These are phyloP conservation scores for Xylaria sp. DNA, from an alignment of 2,329 filamentous ascomycete genomes.

Conservation along the genomic window DNA sequence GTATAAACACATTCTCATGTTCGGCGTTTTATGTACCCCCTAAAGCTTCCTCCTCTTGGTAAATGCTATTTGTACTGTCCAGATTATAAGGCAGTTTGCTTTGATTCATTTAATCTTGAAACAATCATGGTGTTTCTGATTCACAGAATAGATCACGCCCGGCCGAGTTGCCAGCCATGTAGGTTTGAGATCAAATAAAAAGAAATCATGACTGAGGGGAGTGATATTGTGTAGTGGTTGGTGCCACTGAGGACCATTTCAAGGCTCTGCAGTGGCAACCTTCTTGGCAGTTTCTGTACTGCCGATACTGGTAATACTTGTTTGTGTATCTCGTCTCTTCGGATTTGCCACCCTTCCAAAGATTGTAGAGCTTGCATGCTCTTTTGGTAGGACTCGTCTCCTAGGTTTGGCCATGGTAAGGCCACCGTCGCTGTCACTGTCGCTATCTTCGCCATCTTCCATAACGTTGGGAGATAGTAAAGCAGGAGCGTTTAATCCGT, in stretches of 20 bases:
- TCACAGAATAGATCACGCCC: background rate
- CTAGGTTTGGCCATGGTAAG: constrained; percentile 64
- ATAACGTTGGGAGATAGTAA: constrained; percentile 39
- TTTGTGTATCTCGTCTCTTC: constrained; percentile 67
- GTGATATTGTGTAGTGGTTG: background rate
- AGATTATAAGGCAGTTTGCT: background rate
- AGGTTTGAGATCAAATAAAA: background rate
- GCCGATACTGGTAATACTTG: constrained; percentile 67
- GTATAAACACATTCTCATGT: constrained; percentile 16
- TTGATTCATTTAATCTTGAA: background rate
- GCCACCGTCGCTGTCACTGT: constrained; percentile 66
- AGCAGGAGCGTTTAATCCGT: constrained; percentile 35
- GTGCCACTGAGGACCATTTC: background rate
- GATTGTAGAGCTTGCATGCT: constrained; percentile 45
- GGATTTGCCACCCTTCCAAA: constrained; percentile 50
- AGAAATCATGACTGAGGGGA: background rate
- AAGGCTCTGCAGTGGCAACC: constrained; percentile 53
- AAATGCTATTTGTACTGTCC: constrained; percentile 2
- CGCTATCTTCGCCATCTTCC: constrained; percentile 61
- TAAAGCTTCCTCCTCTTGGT: background rate
- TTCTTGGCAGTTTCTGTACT: constrained; percentile 74
- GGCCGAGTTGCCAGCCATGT: background rate
- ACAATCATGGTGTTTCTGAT: background rate
- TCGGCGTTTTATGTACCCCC: constrained; percentile 13
- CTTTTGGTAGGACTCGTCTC: constrained; percentile 53